Conservation (phyloP, 2,329 filamentous ascomycete genomes). For the Epichloe scottii region DNA sequence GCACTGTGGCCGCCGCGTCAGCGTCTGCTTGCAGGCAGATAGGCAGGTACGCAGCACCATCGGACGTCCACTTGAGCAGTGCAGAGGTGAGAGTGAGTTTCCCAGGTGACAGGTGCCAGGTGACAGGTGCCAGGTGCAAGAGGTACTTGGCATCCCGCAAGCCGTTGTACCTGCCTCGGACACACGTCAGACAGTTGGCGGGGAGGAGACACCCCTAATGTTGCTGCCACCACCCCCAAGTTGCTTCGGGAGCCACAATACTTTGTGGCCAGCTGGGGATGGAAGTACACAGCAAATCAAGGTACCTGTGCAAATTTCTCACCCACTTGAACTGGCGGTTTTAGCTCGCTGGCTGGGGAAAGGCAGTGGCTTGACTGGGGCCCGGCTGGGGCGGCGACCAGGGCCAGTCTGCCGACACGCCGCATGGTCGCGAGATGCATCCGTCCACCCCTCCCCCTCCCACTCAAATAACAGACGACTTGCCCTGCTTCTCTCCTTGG, state of each 20-base stretch:
- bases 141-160: not conserved
- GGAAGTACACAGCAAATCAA: conserved; percentile 1
- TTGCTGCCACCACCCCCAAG: not conserved
- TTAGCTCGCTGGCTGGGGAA: not conserved
- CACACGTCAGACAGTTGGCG: not conserved
- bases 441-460: not conserved
- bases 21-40: not conserved
- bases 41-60: not conserved
- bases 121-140: not conserved
- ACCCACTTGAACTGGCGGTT: not conserved
- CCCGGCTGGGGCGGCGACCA: conserved; percentile 5
- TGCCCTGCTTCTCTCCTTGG: too few relatives aligned
- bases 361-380: conserved; percentile 6
- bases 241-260: not conserved
- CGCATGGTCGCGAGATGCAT: conserved; percentile 2
- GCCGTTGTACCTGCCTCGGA: not conserved
- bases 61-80: too few relatives aligned
- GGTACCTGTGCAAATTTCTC: conserved; percentile 5
- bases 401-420: conserved; percentile 5
- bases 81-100: not conserved
- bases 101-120: not conserved
- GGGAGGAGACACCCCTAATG: not conserved
- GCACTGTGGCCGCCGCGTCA: not conserved
- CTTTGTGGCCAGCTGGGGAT: not conserved
- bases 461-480: not conserved